These are phyloP conservation scores for Fusarium sp. DNA, from an alignment of 2,329 filamentous ascomycete species.

Conservation along the genomic window DNA sequence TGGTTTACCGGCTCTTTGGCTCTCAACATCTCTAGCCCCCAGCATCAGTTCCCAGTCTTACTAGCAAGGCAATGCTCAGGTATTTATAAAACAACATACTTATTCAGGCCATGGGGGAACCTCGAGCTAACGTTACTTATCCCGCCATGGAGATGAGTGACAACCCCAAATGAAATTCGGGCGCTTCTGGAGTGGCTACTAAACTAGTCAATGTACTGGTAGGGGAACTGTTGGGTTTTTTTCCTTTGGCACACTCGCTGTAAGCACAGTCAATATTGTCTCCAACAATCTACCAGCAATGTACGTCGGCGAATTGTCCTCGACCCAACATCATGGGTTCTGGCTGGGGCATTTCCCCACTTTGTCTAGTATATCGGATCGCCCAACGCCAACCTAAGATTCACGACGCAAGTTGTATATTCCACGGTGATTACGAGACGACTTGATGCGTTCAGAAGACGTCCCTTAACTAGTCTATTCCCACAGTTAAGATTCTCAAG, in stretches of 20 bases:
- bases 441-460: not conserved
- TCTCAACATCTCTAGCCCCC: not conserved
- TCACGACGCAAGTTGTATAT: not conserved
- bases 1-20: not conserved
- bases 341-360: constrained; percentile 19
- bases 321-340: constrained; percentile 30
- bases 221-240: constrained; percentile 17
- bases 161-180: too few relatives aligned
- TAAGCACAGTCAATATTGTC: constrained; percentile 3
- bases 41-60: not conserved
- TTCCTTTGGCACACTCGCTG: not conserved
- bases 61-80: not conserved
- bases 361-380: constrained; percentile 28
- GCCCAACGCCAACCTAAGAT: constrained; percentile 6
- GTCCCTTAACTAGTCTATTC: not conserved
- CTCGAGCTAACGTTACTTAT: not conserved
- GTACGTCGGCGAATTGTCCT: constrained; percentile 18
- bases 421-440: not conserved
- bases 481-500: not conserved
- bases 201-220: constrained; percentile 13
- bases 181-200: not conserved
- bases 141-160: too few relatives aligned
- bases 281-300: constrained; percentile 9
- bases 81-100: not conserved
- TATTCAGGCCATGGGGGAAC: not conserved